Evolutionary conservation across 331 rosid species (phyloP).

Genomic region (Rhamnella rubrinervis): DNA sequence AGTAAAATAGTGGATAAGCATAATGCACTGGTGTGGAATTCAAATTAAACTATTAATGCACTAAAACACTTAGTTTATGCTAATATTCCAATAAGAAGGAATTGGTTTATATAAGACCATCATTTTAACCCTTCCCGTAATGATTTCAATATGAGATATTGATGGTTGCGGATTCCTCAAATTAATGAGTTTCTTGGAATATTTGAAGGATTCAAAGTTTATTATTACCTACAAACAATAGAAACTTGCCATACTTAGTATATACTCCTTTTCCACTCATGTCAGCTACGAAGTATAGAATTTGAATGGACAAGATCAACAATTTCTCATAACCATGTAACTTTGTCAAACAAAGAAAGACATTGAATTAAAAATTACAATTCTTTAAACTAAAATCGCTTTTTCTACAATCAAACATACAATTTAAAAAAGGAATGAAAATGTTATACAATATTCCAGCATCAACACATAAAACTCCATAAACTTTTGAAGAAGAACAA

Average conservation of each 20-base stretch:
- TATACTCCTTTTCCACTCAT: background rate
- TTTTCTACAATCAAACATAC: background rate
- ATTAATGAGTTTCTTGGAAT: background rate
- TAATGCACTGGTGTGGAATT: background rate
- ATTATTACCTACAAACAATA: background rate
- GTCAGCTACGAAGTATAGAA: background rate
- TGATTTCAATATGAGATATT: constrained; percentile 1
- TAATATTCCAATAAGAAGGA: background rate
- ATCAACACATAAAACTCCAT: background rate
- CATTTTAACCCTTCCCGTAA: background rate
- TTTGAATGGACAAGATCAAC: background rate
- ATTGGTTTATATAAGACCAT: background rate
- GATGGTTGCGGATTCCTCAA: background rate
- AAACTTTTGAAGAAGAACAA: background rate
- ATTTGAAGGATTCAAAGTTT: background rate
- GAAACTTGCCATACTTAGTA: background rate
- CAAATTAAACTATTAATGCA: background rate
- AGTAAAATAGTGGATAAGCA: constrained; percentile 19
- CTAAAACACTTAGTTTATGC: background rate
- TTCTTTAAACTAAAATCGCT: background rate
- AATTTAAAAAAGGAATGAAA: background rate
- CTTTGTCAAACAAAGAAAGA: no score
- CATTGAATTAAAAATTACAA: no score
- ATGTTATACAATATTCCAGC: no score
- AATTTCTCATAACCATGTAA: background rate